Conservation (phyloP, 164 flowering plant genomes). For the Magnolia sinica region DNA sequence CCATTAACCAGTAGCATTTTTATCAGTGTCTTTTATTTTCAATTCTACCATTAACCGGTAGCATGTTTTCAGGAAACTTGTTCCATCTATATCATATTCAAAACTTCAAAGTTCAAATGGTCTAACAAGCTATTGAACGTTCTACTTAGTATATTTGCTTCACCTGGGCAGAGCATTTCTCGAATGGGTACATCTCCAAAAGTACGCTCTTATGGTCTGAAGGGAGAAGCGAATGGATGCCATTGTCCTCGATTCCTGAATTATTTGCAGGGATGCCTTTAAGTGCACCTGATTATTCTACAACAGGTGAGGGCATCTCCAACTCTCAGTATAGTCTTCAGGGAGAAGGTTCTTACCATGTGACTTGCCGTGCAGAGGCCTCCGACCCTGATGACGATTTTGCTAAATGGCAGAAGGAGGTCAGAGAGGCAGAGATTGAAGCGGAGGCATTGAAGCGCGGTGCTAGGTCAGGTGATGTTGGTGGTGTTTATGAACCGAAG, state of each 20-base stretch:
- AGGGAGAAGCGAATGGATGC: constrained; percentile 86
- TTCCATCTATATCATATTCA: constrained; percentile 42
- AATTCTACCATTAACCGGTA: constrained; percentile 34
- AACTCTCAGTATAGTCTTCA: neutral
- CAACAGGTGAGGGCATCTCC: constrained; percentile 26
- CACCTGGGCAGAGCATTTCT: constrained; percentile 71
- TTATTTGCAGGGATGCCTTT: constrained; percentile 26
- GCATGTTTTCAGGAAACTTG: constrained; percentile 37
- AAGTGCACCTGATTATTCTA: constrained; percentile 21
- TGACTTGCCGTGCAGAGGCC: constrained; percentile 30
- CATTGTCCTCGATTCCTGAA: constrained; percentile 68
- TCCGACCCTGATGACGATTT: constrained; percentile 59
- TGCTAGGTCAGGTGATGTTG: constrained; percentile 15
- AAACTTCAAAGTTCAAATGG: constrained; percentile 20
- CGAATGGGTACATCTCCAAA: constrained; percentile 60
- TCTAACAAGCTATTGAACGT: constrained; percentile 37
- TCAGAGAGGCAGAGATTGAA: constrained; percentile 58
- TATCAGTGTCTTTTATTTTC: constrained; percentile 13
- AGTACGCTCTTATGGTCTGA: constrained; percentile 80
- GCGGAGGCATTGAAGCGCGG: constrained; percentile 37
- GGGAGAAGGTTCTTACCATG: constrained; percentile 5
- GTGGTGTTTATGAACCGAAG: constrained; percentile 16
- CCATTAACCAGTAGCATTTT: constrained; percentile 36
- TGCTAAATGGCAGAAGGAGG: constrained; percentile 75
- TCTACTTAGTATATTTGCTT: constrained; percentile 43